Base-by-base conservation (phyloP, 1,139 yeast species). In the Tardiomyces blankii region DNA sequence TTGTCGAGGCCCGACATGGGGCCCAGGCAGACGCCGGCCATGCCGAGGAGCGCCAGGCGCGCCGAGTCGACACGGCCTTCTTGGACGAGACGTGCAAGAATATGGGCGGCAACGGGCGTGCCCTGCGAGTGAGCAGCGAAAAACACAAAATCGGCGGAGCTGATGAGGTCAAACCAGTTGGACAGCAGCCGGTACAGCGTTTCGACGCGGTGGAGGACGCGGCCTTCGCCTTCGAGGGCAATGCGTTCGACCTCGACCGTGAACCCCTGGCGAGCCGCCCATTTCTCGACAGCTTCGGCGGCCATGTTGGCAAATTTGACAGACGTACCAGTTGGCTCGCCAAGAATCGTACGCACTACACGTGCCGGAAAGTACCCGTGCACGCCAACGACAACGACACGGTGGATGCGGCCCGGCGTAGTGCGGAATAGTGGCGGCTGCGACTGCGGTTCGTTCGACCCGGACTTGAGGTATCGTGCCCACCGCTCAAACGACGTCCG, bases 101-200 rank as follows among this genome's bases (percentile, higher is more conserved):
- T 62, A 42, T 87, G 82, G 1, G 87, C 79, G 1, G 95, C 79
- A 0, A 91, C 97, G 0, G 95, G 96, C 46, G 93, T 82, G 0
- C 98, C 97, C 64, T 91, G 98, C 0, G 96, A 87, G 65, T 91
- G 98, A 0, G 95, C 80, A 1, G 96, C 96, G 52, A 91, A 75
- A 60, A 82, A 87, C 11, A 91, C 77, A 54, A 83, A 82, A 61
- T 91, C 97, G 0, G 96, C 89, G 28, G 76, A 73, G 46, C 76
- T 74, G 27, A 91, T 70, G 54, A 84, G 87, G 18, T 77, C 68
- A 41, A 73, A 67, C 88, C 93, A 85, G 60, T 80, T 80, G 53
- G 70, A 68, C 62, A 91, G 70, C 41, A 86, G 76, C 30, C 80
- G 78, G 49, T 80, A 83, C 55, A 89, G 85, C 55, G 79, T 84